These are phyloP conservation scores for Leptomonas pyrrhocoris DNA, from an alignment of 208 protist species.

Conservation along the genomic window DNA sequence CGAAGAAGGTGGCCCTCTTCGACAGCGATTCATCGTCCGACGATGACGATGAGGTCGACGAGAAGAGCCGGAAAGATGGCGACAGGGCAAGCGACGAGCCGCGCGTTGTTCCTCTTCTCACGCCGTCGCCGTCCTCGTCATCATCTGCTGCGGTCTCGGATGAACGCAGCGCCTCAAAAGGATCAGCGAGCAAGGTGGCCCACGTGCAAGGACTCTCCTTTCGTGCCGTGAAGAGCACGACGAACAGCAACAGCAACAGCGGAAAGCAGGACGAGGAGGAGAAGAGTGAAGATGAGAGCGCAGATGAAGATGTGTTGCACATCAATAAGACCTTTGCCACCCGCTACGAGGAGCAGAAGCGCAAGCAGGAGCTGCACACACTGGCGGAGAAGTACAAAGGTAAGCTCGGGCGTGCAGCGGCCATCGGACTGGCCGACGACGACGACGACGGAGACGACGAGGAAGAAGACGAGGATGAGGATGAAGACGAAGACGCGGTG, in stretches of 20 bases:
- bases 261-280: conserved; percentile 4
- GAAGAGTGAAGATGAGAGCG: conserved; percentile 11
- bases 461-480: conserved; percentile 67
- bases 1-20: conserved; percentile 42
- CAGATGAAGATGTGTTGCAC: conserved; percentile 35
- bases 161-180: neutral
- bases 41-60: conserved; percentile 11
- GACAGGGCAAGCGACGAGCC: no score
- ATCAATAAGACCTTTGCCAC: conserved; percentile 85
- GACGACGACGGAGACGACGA: conserved; percentile 38
- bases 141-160: neutral
- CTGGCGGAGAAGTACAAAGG: conserved; percentile 86
- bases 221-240: conserved; percentile 1
- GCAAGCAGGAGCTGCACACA: conserved; percentile 86
- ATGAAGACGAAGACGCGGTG: conserved; percentile 85
- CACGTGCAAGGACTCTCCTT: conserved; percentile 29
- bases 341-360: conserved; percentile 89
- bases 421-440: conserved; percentile 1
- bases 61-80: neutral
- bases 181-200: conserved; percentile 2
- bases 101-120: no score
- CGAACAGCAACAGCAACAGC: neutral
- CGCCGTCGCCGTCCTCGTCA: no score
- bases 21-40: conserved; percentile 29
- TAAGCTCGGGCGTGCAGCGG: conserved; percentile 34